Percentiles rank a stretch among this genome's conserved stretches.
These are phyloP conservation scores for Diacronema lutheri DNA, from an alignment of 78 protist genomes.

Conservation along the genomic window DNA sequence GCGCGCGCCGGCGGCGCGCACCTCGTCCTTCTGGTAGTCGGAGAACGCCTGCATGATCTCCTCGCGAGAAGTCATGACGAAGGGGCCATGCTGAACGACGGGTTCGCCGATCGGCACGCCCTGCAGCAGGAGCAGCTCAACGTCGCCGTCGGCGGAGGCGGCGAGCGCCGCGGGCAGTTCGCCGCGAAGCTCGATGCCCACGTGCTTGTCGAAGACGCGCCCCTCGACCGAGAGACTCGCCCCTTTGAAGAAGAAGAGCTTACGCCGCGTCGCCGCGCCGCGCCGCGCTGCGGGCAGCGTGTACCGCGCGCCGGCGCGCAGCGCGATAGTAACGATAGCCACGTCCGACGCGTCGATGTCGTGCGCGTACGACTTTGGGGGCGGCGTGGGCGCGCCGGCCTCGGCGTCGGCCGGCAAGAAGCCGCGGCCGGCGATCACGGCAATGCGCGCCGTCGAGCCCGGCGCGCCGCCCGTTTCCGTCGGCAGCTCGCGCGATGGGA, in stretches of 20 bases:
- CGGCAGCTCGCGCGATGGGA: not conserved
- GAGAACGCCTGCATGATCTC: not conserved
- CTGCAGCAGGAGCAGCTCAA: constrained; percentile 28
- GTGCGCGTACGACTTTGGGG: constrained; percentile 28
- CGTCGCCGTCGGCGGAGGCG: not conserved
- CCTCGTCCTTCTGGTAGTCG: too few species aligned
- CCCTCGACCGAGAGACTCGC: not conserved
- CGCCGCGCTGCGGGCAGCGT: not conserved
- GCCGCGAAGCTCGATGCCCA: not conserved
- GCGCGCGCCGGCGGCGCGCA: too few species aligned
- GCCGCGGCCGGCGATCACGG: not conserved
- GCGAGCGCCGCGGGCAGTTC: not conserved
- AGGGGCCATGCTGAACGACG: constrained; percentile 36
- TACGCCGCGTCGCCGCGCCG: not conserved
- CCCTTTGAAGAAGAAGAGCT: not conserved
- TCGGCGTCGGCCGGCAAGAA: not conserved
- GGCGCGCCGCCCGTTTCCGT: not conserved
- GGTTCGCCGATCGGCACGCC: constrained; percentile 37
- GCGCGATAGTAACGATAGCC: not conserved
- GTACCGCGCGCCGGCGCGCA: not conserved
- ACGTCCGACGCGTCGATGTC: not conserved
- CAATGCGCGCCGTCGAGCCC: not conserved
- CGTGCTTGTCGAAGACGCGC: not conserved
- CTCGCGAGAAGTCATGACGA: not conserved
- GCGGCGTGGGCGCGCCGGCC: not conserved